Conservation (phyloP, 2,329 filamentous ascomycete species). For the Cytospora chrysosperma region DNA sequence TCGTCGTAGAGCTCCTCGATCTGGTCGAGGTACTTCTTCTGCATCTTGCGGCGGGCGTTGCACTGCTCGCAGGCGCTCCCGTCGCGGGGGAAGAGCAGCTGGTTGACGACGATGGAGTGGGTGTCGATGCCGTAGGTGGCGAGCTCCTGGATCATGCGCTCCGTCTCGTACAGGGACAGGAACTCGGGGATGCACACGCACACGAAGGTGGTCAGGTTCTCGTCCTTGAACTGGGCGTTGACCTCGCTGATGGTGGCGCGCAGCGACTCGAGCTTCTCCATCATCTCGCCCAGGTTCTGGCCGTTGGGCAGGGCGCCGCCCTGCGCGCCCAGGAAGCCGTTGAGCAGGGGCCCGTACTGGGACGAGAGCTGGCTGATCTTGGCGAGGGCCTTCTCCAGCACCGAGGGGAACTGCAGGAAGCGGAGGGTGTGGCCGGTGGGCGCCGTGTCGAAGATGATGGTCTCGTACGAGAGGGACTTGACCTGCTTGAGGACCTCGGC, state of each 20-base stretch:
- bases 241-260: conserved; percentile 93
- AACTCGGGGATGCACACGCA: conserved; percentile 99
- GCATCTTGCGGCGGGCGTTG: conserved; percentile 93
- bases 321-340: conserved; percentile 79
- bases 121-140: conserved; percentile 93
- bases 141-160: conserved; percentile 99
- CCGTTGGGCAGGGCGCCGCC: conserved; percentile 78
- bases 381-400: conserved; percentile 96
- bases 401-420: conserved; percentile 96
- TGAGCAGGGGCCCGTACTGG: conserved; percentile 95
- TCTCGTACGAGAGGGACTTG: conserved; percentile 97
- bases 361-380: conserved; percentile 92
- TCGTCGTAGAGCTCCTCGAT: conserved; percentile 98
- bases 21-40: conserved; percentile 98
- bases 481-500: conserved; percentile 99
- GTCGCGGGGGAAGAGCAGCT: conserved; percentile 87
- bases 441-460: conserved; percentile 98
- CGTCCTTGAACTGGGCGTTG: conserved; percentile 97
- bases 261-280: conserved; percentile 90
- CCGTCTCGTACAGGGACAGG: conserved; percentile 93
- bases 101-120: conserved; percentile 96
- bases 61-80: conserved; percentile 91
- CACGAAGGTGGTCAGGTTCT: conserved; percentile 92
- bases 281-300: conserved; percentile 87
- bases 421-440: conserved; percentile 97